phyloP scores from a whole-genome alignment of 2,329 filamentous ascomycete genomes.

The Mycosphaerella sp. region DNA sequence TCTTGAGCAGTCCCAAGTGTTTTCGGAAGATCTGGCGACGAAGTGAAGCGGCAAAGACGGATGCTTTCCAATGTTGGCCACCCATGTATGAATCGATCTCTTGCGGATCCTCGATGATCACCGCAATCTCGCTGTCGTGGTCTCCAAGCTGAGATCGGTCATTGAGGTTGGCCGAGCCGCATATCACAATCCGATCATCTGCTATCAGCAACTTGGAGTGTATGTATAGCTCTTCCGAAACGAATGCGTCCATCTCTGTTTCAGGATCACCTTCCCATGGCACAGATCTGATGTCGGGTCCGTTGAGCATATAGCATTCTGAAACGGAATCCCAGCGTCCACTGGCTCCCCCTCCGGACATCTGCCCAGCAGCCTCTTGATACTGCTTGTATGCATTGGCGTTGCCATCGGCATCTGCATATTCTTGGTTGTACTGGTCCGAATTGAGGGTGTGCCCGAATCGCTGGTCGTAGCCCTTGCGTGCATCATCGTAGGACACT shows the following conservation, averaged over 20 bases:
- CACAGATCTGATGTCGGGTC: slow-evolving; percentile 60
- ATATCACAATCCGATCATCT: slow-evolving; percentile 75
- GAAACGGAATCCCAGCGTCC: slow-evolving; percentile 70
- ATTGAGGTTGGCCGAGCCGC: slow-evolving; percentile 67
- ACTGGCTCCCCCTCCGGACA: slow-evolving; percentile 42
- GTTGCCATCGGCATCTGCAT: slow-evolving; percentile 24
- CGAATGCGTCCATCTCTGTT: slow-evolving; percentile 56
- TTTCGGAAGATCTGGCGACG: slow-evolving; percentile 85
- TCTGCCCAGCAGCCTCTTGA: slow-evolving; percentile 59
- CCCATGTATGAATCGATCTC: slow-evolving; percentile 67
- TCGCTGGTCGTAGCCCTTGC: slow-evolving; percentile 49
- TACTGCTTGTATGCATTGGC: slow-evolving; percentile 56
- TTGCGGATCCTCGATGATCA: slow-evolving; percentile 73
- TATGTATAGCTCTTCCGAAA: slow-evolving; percentile 58
- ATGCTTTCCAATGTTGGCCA: slow-evolving; percentile 64
- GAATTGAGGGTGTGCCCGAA: slow-evolving; percentile 26
- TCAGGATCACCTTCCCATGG: slow-evolving; percentile 52
- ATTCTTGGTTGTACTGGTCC: slow-evolving; percentile 33
- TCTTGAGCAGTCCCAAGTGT: slow-evolving; percentile 74
- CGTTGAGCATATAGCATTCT: slow-evolving; percentile 75
- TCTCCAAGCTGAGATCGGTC: slow-evolving; percentile 71
- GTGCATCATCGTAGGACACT: slow-evolving; percentile 61
- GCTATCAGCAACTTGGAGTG: slow-evolving; percentile 71
- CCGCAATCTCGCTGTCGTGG: slow-evolving; percentile 86
- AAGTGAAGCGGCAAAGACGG: slow-evolving; percentile 70